A percentile compares a stretch with the other conserved stretches of the same genome.
These are phyloP conservation scores for Skeletonema tropicum DNA, from an alignment of 108 stramenopile species.

Conservation along the genomic window DNA sequence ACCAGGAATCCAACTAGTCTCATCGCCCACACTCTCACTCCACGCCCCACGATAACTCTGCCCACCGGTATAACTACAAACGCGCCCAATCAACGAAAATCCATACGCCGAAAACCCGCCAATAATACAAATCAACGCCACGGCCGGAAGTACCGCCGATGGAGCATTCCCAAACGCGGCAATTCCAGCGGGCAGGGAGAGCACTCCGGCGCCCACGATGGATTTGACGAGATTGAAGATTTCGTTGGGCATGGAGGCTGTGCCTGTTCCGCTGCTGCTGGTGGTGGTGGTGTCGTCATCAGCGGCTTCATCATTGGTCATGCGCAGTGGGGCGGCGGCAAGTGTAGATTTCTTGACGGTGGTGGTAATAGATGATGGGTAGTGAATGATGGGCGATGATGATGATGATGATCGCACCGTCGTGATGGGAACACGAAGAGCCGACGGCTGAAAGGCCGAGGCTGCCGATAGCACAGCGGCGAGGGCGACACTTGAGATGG, in stretches of 20 bases:
- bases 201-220: conserved; percentile 93
- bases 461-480: not conserved
- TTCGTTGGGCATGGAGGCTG: conserved; percentile 72
- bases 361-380: too few relatives aligned
- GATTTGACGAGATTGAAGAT: conserved; percentile 93
- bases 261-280: conserved; percentile 39
- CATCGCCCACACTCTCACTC: conserved; percentile 59
- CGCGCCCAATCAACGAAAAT: conserved; percentile 85
- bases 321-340: not conserved
- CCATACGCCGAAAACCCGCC: conserved; percentile 84
- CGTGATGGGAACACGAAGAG: not conserved
- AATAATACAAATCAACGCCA: conserved; percentile 64
- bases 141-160: conserved; percentile 78
- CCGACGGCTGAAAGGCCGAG: conserved; percentile 4
- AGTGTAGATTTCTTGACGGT: not conserved
- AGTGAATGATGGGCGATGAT: not conserved
- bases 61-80: conserved; percentile 71
- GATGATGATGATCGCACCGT: not conserved
- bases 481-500: not conserved
- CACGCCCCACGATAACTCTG: conserved; percentile 86
- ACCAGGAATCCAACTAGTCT: conserved; percentile 74
- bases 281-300: too few relatives aligned
- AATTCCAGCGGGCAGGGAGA: conserved; percentile 89
- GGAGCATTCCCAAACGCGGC: conserved; percentile 92
- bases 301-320: not conserved